phyloP scores from a whole-genome alignment of 306 rosid species.

The Urtica urens region DNA sequence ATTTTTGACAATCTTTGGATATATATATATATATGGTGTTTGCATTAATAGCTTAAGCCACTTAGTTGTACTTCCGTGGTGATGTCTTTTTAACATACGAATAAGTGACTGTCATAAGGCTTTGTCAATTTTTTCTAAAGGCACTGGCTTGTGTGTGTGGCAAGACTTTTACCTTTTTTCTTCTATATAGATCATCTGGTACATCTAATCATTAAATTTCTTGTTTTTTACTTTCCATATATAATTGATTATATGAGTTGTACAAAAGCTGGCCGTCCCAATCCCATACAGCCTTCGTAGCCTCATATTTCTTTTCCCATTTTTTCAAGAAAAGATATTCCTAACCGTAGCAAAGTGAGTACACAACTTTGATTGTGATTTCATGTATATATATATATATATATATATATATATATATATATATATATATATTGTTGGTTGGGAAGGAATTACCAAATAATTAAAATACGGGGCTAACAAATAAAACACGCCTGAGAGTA shows the following conservation, averaged over 20 bases:
- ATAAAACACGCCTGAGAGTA: no score
- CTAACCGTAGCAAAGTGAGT: background rate
- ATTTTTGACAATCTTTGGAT: no score
- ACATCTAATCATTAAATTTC: background rate
- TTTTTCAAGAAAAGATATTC: no score
- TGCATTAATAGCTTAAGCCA: conserved; percentile 18
- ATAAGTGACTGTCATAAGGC: background rate
- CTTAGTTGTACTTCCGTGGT: conserved; percentile 5
- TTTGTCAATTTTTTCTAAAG: conserved; percentile 13
- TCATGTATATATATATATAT: no score
- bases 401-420: no score
- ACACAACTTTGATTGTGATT: conserved; percentile 1
- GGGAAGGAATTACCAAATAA: no score
- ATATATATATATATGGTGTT: no score
- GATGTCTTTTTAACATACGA: background rate
- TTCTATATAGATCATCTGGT: no score
- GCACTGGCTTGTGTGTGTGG: conserved; percentile 6
- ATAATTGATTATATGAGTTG: conserved; percentile 7
- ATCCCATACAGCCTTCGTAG: conserved; percentile 1
- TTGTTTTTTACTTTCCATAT: background rate
- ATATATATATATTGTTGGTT: no score
- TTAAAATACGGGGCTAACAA: no score
- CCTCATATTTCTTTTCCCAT: background rate
- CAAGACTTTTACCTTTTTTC: background rate
- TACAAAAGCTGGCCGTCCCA: conserved; percentile 13